Conservation (phyloP, 2,329 filamentous ascomycete species). For the Colletotrichum agaves region DNA sequence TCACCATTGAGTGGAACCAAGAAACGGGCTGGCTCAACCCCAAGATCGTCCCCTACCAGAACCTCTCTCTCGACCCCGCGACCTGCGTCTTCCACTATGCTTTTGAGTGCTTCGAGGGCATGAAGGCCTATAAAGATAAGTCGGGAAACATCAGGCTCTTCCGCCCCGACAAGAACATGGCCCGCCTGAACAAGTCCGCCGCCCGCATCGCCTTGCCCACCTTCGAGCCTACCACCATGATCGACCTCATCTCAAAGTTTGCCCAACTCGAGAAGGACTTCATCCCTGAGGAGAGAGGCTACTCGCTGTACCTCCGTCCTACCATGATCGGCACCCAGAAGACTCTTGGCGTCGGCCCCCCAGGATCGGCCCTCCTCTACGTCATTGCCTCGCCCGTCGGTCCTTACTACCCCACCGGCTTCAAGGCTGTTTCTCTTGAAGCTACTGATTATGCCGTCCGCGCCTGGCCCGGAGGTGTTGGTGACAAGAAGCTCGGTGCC, state of each 20-base stretch:
- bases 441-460: constrained; percentile 97
- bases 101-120: constrained; percentile 97
- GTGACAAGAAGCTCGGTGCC: constrained; percentile 97
- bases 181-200: constrained; percentile 88
- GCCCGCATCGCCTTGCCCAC: constrained; percentile 92
- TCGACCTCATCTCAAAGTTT: constrained; percentile 83
- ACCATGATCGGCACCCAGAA: constrained; percentile 98
- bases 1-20: constrained; percentile 92
- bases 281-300: constrained; percentile 87
- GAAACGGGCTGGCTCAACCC: constrained; percentile 84
- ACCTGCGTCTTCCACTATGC: constrained; percentile 99
- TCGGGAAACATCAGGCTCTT: constrained; percentile 85
- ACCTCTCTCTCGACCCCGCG: constrained; percentile 94
- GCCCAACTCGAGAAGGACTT: constrained; percentile 86
- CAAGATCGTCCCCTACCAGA: constrained; percentile 92
- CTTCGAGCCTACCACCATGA: constrained; percentile 79
- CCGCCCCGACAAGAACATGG: constrained; percentile 97
- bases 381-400: constrained; percentile 97
- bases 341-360: constrained; percentile 92
- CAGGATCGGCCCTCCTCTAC: constrained; percentile 90
- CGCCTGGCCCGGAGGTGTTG: constrained; percentile 97
- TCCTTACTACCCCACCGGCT: constrained; percentile 97
- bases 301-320: constrained; percentile 94
- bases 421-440: constrained; percentile 96
- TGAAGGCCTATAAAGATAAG: constrained; percentile 98